Base-by-base conservation (phyloP, 306 rosid species). In the Gynostemma pentaphyllum region DNA sequence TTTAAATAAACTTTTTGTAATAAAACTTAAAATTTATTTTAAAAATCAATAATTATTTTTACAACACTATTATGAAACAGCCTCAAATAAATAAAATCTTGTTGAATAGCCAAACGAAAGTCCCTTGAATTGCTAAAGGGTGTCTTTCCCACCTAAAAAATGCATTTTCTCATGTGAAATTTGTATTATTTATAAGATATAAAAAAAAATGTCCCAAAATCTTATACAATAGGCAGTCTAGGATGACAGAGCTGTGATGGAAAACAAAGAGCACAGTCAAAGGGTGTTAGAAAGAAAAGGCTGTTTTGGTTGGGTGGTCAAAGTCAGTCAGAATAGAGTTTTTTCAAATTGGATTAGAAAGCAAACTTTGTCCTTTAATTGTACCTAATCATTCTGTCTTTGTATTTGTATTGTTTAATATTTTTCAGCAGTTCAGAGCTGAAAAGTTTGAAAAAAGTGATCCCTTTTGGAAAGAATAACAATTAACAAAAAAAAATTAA, bases 341-440 rank as follows among this genome's bases (percentile, higher is more conserved):
- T 12, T 23, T 68, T 74, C 67, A 59, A 68, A 76, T 79, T 36
- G 62, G 72, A 32, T 56, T 56, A 75, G 72, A 77, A 81, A 86
- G 81, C 70, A 83, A 70, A 75, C 62, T 81, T 80, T 88, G 87
- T 74, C 85, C 68, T 76, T 69, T 76, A 83, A 84, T 76, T 83
- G 82, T 75, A 74, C 75, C 72, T n/a, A 24, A 27, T 62, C 40
- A 42, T 62, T 45, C 36, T 62, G 22, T 41, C 50, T 55, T 0
- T 9, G 18, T 13, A 55, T 55, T 9, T 55, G 2, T 8, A n/a
- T 55, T 16, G 39, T 50, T 11, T 10, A 23, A 22, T 48, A 21
- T 49, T 4, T n/a, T n/a, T n/a, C n/a, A n/a, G n/a, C n/a, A n/a
- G n/a, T n/a, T n/a, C n/a, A n/a, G n/a, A n/a, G n/a, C n/a, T n/a